Evolutionary conservation across 2,329 filamentous ascomycete species (phyloP).

Genomic region (Fusarium pseudograminearum): DNA sequence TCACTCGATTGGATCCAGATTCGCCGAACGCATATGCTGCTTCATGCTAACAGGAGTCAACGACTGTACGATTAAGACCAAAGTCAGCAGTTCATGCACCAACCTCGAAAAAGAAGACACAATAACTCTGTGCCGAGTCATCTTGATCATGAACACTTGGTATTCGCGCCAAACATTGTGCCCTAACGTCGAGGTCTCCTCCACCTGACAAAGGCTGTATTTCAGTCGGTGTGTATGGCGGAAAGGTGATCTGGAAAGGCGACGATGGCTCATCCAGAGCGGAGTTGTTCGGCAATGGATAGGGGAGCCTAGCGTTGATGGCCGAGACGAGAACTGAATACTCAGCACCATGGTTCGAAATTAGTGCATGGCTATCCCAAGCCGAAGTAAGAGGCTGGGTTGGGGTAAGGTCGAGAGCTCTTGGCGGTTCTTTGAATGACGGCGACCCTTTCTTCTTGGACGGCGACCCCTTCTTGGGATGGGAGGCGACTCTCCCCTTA

Average conservation of each 20-base stretch:
- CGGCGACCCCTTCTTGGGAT: slow-evolving; percentile 59
- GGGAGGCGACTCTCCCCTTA: slow-evolving; percentile 67
- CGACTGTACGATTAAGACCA: background rate
- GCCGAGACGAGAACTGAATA: slow-evolving; percentile 59
- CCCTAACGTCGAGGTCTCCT: slow-evolving; percentile 57
- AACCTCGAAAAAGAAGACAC: slow-evolving; percentile 67
- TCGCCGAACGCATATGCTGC: slow-evolving; percentile 56
- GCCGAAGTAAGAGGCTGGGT: slow-evolving; percentile 60
- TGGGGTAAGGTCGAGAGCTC: slow-evolving; percentile 49
- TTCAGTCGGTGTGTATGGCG: slow-evolving; percentile 55
- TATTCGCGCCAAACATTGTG: slow-evolving; percentile 60
- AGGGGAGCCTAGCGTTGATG: slow-evolving; percentile 58
- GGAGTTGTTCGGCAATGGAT: slow-evolving; percentile 48
- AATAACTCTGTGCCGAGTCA: slow-evolving; percentile 56
- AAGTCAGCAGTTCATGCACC: slow-evolving; percentile 29
- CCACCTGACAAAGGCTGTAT: slow-evolving; percentile 52
- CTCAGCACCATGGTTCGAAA: slow-evolving; percentile 55
- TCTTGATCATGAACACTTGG: slow-evolving; percentile 49
- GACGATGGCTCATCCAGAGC: slow-evolving; percentile 39
- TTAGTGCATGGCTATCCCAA: slow-evolving; percentile 61
- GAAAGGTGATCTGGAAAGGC: slow-evolving; percentile 55
- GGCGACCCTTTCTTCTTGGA: slow-evolving; percentile 52
- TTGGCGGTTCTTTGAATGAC: slow-evolving; percentile 37
- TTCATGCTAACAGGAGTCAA: slow-evolving; percentile 57
- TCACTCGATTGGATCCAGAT: slow-evolving; percentile 51